Evolutionary conservation across 2,329 filamentous ascomycete species (phyloP), one percentile per base, ranked within the genome.

Genomic region (Pseudonectria foliicola): DNA sequence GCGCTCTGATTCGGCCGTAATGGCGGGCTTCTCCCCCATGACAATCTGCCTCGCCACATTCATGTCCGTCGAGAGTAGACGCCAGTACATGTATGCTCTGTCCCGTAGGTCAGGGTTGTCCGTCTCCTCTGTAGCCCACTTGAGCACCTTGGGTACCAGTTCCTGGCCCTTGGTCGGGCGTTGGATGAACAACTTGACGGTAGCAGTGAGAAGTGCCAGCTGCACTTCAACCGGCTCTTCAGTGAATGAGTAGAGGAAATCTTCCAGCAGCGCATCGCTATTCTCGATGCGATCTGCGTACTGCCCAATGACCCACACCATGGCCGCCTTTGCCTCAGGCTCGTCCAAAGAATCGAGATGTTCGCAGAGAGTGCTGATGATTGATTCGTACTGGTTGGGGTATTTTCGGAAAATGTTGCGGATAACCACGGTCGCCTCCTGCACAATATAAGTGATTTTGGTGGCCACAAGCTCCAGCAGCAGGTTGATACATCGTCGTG

Each of bases 351-450:
- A 94, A 62, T 98, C 92, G 15, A 98, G 77, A 52, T 98, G 90
- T 58, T 95, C 88, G 63, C 93, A 96, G 0, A 98, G 73, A 1
- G 89, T 93, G 33, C 85, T 82, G 54, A 98, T 98, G 60, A 98
- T 96, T 42, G 85, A 90, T 62, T 98, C 92, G 62, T 98, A 98
- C 59, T 95, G 87, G 58, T 98, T 95, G 7, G 92, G 92, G 54
- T 98, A 98, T 65, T 96, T 96, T 49, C 92, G 82, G 74, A 98
- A 98, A 54, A 98, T 98, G 61, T 98, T 98, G 48, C 88, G 84
- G 56, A 98, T 98, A 16, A 98, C 92, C 5, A 98, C 92, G 1
- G 92, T 98, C 12, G 92, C 92, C 68, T 98, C 92, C 63, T 98
- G 92, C 1, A 98, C 92, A 48, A 98, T 98, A 56, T 98, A 98